Percentiles rank a stretch among this genome's conserved stretches.
Evolutionary conservation across 2,329 filamentous ascomycete genomes (phyloP).

Genomic region (Aspergillus amoenus): DNA sequence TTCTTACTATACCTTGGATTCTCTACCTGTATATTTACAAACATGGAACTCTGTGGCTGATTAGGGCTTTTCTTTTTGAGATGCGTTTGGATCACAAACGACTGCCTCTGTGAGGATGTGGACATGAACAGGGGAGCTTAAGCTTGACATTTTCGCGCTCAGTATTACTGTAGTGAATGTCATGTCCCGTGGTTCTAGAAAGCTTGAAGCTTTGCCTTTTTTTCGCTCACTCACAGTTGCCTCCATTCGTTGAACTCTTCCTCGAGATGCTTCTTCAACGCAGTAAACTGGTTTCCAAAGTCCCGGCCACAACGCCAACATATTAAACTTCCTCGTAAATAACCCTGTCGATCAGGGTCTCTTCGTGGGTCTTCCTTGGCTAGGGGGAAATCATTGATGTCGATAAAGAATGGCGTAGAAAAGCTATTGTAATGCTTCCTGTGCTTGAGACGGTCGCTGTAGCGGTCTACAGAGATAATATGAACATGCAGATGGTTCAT

Average conservation of each 20-base stretch:
- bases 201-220: not conserved
- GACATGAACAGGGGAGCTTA: not conserved
- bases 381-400: conserved; percentile 77
- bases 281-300: conserved; percentile 72
- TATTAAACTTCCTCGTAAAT: conserved; percentile 63
- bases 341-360: conserved; percentile 56
- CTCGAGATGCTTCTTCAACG: conserved; percentile 72
- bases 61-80: conserved; percentile 10
- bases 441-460: conserved; percentile 70
- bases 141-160: not conserved
- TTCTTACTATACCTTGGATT: conserved; percentile 17
- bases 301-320: conserved; percentile 82
- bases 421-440: conserved; percentile 93
- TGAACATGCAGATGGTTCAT: conserved; percentile 95
- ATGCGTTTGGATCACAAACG: conserved; percentile 8
- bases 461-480: conserved; percentile 77
- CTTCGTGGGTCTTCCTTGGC: conserved; percentile 63
- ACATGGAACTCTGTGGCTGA: conserved; percentile 15
- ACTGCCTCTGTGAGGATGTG: conserved; percentile 1
- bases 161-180: not conserved
- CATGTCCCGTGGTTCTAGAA: not conserved
- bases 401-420: conserved; percentile 78
- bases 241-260: conserved; percentile 77
- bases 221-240: conserved; percentile 48
- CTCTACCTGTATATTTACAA: conserved; percentile 25